Base-by-base conservation (phyloP, 139 green algal genomes). In the Ostreobium quekettii region DNA sequence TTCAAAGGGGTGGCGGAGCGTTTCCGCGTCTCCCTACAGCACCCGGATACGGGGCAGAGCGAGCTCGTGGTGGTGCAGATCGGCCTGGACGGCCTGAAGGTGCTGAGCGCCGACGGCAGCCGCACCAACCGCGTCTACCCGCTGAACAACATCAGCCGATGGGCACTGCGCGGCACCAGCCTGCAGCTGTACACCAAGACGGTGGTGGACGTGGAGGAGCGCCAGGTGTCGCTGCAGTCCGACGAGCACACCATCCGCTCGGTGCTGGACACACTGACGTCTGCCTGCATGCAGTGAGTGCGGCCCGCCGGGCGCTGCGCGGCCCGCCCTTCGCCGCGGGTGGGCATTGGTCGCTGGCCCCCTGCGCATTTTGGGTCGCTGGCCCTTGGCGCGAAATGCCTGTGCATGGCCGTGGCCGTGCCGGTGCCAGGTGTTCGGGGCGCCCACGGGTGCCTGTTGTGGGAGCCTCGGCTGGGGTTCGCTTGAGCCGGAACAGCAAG, bases 191-290 rank as follows among this genome's bases (percentile, higher is more conserved):
- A 91, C 75, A 93, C 86, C 1, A 85, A 86, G 47, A 89, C 83
- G 26, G 78, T 82, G 33, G 76, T 81, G 36, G 89, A 96, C 30
- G 76, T 95, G 39, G 89, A 95, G 78, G 89, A 96, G 72, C 68
- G 79, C 1, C 81, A 84, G 15, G 76, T 94, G 2, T 87, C 81
- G 0, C 71, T 96, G 32, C 59, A 81, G 24, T 81, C 68, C 4
- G 80, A 88, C 31, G 80, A 93, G 24, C 66, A 48, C 49, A 87
- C 78, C 4, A 84, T 91, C 2, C 77, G 81, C 19, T 82, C 72
- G 32, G 76, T 86, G 2, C 71, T 96, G 42, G 89, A 96, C 77
- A 93, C 86, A 33, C 74, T 96, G 2, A 95, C 89, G 11, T 90
- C 76, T 71, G 89, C 63, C 47, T 96, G 88, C 75, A 91, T 95